Evolutionary conservation across 148 eudicot species (phyloP), one percentile per base, ranked within the genome.

Genomic region (Beta vulgaris): DNA sequence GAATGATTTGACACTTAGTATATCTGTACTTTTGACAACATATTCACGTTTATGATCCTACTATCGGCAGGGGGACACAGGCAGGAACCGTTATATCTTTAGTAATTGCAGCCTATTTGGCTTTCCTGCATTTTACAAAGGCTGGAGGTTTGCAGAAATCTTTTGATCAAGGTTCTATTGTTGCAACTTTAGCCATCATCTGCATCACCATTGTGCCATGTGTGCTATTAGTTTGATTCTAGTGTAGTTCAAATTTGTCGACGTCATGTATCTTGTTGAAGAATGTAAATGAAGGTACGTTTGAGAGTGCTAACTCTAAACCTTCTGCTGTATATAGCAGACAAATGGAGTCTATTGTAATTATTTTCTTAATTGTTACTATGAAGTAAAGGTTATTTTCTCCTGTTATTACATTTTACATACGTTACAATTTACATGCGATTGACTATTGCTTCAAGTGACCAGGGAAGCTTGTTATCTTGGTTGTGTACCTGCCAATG

Each of bases 111-210:
- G 90, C 81, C 39, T 94, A 84, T 84, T 75, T 94, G 78, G 96
- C 97, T 39, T 91, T 88, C 86, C 93, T 85, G 85, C 97, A 91
- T 85, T 94, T 91, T 72, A 51, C 87, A 32, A 77, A 89, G 68
- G 82, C 84, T 15, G 98, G 97, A 70, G 85, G 88, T 83, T 86
- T 94, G 84, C 73, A 68, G 79, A 91, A 76, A 76, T 88, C 93
- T 31, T 88, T 91, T 71, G 86, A 90, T 46, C 96, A 86, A 83
- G 91, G 85, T 84, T 89, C 97, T 48, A 76, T 90, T 70, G 76
- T 91, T 82, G 88, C 98, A 43, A 88, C 96, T 60, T 32, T 89
- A 63, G 88, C 97, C 71, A 81, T 88, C 77, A 82, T 89, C 23
- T 84, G 87, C 76, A 78, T 75, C 43, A 74, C 84, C 59, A 46